Percentiles rank a stretch among this genome's conserved stretches.
Conservation (phyloP, 129 eudicot genomes). For the Arctium minus region DNA sequence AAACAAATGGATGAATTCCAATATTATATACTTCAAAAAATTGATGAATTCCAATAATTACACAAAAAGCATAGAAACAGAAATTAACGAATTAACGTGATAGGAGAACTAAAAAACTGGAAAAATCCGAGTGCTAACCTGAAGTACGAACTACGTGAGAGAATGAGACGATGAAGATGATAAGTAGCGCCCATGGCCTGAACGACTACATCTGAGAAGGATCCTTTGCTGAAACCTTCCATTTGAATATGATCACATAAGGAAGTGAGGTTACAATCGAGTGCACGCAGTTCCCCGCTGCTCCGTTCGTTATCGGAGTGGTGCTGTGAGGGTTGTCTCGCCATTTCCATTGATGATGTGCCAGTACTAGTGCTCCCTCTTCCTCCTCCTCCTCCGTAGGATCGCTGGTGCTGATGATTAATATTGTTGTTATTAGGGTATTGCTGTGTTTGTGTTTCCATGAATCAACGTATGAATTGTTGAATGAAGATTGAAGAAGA, state of each 20-base stretch:
- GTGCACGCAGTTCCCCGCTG: conserved; percentile 51
- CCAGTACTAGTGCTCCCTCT: conserved; percentile 34
- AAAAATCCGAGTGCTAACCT: conserved; percentile 33
- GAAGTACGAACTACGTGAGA: conserved; percentile 93
- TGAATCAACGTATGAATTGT: conserved; percentile 5
- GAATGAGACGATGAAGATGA: conserved; percentile 87
- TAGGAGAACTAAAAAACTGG: not conserved
- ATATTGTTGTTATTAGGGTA: conserved; percentile 23
- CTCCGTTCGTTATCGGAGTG: conserved; percentile 43
- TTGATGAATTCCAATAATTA: not conserved
- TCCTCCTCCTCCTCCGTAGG: conserved; percentile 25
- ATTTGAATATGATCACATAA: conserved; percentile 84
- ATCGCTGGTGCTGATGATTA: conserved; percentile 15
- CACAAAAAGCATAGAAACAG: not conserved
- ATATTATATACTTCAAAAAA: not conserved
- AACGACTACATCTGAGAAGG: conserved; percentile 85
- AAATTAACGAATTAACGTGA: not conserved
- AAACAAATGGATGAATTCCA: not conserved
- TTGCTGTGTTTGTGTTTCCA: conserved; percentile 26
- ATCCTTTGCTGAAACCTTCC: conserved; percentile 76
- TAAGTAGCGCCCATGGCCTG: conserved; percentile 84
- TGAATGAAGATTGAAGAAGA: conserved; percentile 2
- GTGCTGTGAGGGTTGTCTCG: conserved; percentile 32
- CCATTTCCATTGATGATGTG: conserved; percentile 41
- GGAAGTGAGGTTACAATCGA: conserved; percentile 71